Evolutionary conservation across 306 rosid genomes (phyloP), one percentile per base, ranked within the genome.

Genomic region (Malus orientalis): DNA sequence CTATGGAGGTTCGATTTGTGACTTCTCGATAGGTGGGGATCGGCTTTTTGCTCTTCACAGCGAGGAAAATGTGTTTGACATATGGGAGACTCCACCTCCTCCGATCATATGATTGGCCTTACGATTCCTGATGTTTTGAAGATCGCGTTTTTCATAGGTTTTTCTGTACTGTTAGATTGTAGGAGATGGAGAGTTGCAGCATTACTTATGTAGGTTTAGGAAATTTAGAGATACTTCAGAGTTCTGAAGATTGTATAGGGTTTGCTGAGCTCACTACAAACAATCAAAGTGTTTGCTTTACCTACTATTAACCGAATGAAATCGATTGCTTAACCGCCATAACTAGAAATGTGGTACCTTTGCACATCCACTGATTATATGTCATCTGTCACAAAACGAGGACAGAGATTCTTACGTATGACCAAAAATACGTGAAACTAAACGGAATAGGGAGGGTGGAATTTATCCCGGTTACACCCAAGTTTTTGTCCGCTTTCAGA

Each of bases 11-110:
- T 95, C 99, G 0, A 95, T 95, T 57, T 95, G 97, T 67, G 99
- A 95, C 57, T 90, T 95, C 67, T 92, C 99, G 42, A 95, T 95
- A 25, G 97, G 97, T 2, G 99, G 99, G 23, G 99, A 91, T 76
- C 85, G 99, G 72, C 96, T 95, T 70, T 95, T 95, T 8, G 96
- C 99, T 0, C 96, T 95, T 76, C 95, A 90, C 10, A 92, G 97
- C 23, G 99, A 92, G 73, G 97, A 92, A 76, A 92, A 95, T 89
- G 97, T 91, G 83, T 88, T 95, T 78, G 99, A 95, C 71, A 88
- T 92, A 68, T 95, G 99, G 99, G 99, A 95, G 81, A 92, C 99
- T 64, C 93, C 91, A 51, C 84, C 96, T 36, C 86, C 91, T 0
- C 93, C 99, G 11, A 72, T 91, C 69, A 38, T 90, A 69, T 89